These are phyloP conservation scores for Talaromyces sp. DNA, from an alignment of 2,329 filamentous ascomycete species.

Conservation along the genomic window DNA sequence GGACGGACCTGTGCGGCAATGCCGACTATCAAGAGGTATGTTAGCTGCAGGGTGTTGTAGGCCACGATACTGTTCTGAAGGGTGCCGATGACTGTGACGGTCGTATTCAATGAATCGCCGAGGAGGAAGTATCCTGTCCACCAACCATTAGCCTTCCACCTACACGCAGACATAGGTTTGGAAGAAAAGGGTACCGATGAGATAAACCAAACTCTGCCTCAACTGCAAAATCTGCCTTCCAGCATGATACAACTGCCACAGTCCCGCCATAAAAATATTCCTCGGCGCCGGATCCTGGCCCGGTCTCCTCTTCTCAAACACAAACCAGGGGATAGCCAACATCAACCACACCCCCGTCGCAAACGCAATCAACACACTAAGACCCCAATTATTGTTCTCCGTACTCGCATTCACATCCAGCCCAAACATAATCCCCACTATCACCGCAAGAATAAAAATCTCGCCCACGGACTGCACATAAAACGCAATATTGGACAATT, in stretches of 20 bases:
- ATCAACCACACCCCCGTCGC: slow-evolving; percentile 64
- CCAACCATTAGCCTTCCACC: background rate
- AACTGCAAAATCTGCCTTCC: slow-evolving; percentile 61
- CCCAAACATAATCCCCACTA: slow-evolving; percentile 64
- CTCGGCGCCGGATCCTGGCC: slow-evolving; percentile 54
- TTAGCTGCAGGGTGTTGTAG: slow-evolving; percentile 64
- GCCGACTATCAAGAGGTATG: slow-evolving; percentile 66
- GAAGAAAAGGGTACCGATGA: slow-evolving; percentile 52
- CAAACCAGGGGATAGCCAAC: slow-evolving; percentile 65
- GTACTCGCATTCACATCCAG: slow-evolving; percentile 59
- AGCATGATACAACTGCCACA: slow-evolving; percentile 62
- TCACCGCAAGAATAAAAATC: slow-evolving; percentile 61
- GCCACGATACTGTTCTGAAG: slow-evolving; percentile 64
- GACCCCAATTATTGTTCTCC: slow-evolving; percentile 65
- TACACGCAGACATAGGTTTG: background rate
- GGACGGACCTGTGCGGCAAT: slow-evolving; percentile 58
- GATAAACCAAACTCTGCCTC: slow-evolving; percentile 65
- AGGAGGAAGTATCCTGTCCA: slow-evolving; percentile 62
- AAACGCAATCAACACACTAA: slow-evolving; percentile 65
- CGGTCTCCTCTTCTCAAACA: slow-evolving; percentile 63
- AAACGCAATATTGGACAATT: slow-evolving; percentile 63
- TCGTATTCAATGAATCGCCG: slow-evolving; percentile 69
- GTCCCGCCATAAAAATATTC: slow-evolving; percentile 55
- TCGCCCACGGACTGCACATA: slow-evolving; percentile 63
- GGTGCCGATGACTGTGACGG: slow-evolving; percentile 65